Evolutionary conservation across 1,139 yeast species (phyloP), one percentile per base, ranked within the genome.

Genomic region (Lodderomyces oxycetoniae): DNA sequence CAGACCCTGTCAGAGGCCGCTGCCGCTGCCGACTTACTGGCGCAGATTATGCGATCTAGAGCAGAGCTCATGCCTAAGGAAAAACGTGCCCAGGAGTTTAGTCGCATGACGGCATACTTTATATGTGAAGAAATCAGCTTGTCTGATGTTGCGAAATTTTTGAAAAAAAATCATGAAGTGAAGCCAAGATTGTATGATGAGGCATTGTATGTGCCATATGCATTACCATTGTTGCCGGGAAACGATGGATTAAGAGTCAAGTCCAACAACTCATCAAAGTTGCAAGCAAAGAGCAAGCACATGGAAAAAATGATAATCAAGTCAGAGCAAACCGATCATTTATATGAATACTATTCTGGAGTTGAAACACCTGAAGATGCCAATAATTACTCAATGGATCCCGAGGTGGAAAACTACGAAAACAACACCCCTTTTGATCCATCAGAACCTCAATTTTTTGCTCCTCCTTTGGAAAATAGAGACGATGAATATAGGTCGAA

Each of bases 101-200:
- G 95, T 22, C 61, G 97, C 40, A 87, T 88, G 45, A 88, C 97
- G 0, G 96, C 96, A 0, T 89, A 89, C 55, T 76, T 87, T 46
- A 79, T 88, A 6, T 79, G 95, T 17, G 96, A 87, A 38, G 87
- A 84, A 15, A 80, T 88, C 51, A 71, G 84, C 47, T 59, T 89
- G 34, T 67, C 70, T 26, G 67, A 75, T 2, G 77, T 87, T 1
- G 71, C 83, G 1, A 69, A 71, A 35, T 89, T 85, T 48, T 58
- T 89, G 28, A 65, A 73, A 30, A 67, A 71, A 11, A 70, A 80
- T 35, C 97, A 89, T 55, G 80, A 80, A 48, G 94, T 88, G 2
- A 74, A 85, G 16, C 95, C 96, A 1, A 63, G 96, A 40, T 55
- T 84, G 17, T 89, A 89, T 48, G 96, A 89, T 54, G 97, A 89